Evolutionary conservation across 441 rosid genomes (phyloP), one percentile per base, ranked within the genome.

Genomic region (Pelargonium citronellum): DNA sequence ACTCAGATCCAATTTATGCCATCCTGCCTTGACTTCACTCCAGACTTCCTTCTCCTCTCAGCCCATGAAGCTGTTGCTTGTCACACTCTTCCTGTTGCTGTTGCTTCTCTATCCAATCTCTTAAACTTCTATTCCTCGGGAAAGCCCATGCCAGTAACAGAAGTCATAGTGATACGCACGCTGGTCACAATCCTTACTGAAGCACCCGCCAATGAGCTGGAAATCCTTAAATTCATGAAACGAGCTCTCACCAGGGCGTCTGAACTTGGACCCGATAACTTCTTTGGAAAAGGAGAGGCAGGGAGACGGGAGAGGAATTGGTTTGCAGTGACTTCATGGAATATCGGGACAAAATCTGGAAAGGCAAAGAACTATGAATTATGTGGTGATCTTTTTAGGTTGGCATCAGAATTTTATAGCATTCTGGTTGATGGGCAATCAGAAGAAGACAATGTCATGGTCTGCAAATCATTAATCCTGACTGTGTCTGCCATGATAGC

Each of bases 41-140:
- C 96, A 43, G 94, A 91, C 69, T 91, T 84, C 77, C 84, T 94
- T 57, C 84, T 84, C 73, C 95, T 94, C 47, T 74, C 97, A 73
- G 96, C 97, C 0, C 99, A 94, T 79, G 99, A 94, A 86, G 97
- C 99, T 79, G 79, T 94, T 63, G 93, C 97, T 81, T 94, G 88
- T 66, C 87, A 71, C 64, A 89, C 88, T 62, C 89, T 87, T 81
- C 78, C 85, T 13, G 86, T 90, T 73, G 99, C 97, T 22, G 86
- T 81, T 73, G 88, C 95, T 60, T 81, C 87, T 79, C 84, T 94
- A 66, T 91, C 96, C 73, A 87, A 72, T 81, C 82, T 89, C 67
- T 83, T 90, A 70, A 87, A 81, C 69, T 89, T 87, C 79, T 89
- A 81, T 27, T 62, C 80, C 73, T 73, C 82, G 47, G 94, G 96